Evolutionary conservation across 148 eudicot genomes (phyloP), one percentile per base, ranked within the genome.

Genomic region (Arctostaphylos glauca): DNA sequence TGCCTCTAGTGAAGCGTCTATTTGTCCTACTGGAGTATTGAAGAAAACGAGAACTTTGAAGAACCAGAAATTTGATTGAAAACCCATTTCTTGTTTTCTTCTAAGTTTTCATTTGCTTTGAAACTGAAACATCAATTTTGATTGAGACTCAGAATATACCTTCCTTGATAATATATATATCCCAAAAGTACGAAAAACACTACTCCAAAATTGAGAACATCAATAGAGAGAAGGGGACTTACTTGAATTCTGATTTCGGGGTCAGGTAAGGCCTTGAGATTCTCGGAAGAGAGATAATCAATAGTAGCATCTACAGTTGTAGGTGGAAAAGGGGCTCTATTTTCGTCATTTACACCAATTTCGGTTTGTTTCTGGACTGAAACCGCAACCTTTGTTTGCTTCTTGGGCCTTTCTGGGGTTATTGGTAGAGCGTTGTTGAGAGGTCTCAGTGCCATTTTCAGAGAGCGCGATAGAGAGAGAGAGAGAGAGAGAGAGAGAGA

Each of bases 171-270:
- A 0, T 31, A 31, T 31, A 31, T 31, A 31, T 31, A 31, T 31
- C 38, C 38, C 38, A 31, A 31, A 31, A 31, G 38, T 31, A 0
- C 0, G 38, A 31, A 31, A 31, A 31, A 31, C 1, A 31, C 38
- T 31, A 31, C 38, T 31, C 38, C 38, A 31, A 31, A 31, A 31
- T 31, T 31, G 38, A 31, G 38, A 31, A 31, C 38, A 31, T 31
- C 38, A 31, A 31, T 31, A 19, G 54, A 31, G 25, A 6, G 66
- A 64, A 79, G 38, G 59, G 2, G 7, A 53, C 4, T 3, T 44
- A 93, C 98, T 89, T 93, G 92, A 81, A 97, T 90, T 80, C 86
- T 88, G 67, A 84, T 41, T 56, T 89, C 91, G 12, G 99, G 98
- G 48, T 94, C 92, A 21, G 86, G 56, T 16, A 97, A 77, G 43